Percentiles rank a stretch among this genome's conserved stretches.
phyloP scores from a whole-genome alignment of 2,329 filamentous ascomycete species.

The Lecanosticta acicola region DNA sequence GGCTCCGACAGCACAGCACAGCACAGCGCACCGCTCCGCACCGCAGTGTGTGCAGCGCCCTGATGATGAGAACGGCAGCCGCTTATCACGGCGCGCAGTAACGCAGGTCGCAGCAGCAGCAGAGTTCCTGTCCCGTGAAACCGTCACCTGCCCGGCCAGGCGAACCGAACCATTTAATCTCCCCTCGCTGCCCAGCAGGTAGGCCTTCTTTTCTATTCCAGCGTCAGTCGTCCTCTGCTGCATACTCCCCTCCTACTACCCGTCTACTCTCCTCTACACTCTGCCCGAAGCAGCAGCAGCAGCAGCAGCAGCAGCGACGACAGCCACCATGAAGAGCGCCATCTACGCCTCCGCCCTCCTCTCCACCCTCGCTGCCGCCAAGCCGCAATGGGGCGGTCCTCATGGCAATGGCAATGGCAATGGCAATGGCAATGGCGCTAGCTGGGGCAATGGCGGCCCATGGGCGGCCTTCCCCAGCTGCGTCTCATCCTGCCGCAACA shows the following conservation, averaged over 20 bases:
- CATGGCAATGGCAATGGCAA: conserved; percentile 3
- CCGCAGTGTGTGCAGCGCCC: neutral
- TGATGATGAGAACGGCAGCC: neutral
- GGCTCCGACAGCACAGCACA: neutral
- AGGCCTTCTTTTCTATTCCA: no score
- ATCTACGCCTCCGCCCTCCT: conserved; percentile 13
- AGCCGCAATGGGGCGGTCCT: conserved; percentile 7
- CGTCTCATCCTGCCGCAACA: conserved; percentile 12
- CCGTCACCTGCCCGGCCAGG: no score
- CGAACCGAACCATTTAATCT: no score
- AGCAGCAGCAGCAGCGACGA: neutral
- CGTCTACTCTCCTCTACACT: neutral
- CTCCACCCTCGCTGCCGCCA: conserved; percentile 13
- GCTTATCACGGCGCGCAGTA: neutral
- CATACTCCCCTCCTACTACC: neutral
- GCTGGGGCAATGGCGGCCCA: conserved; percentile 8
- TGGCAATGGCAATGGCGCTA: conserved; percentile 6
- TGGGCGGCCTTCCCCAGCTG: conserved; percentile 16
- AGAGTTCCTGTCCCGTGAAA: no score
- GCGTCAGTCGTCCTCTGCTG: no score
- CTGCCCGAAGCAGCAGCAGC: neutral
- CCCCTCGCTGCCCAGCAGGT: no score
- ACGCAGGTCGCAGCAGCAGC: neutral
- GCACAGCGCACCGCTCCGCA: neutral
- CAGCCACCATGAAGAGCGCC: conserved; percentile 12